Conservation (phyloP, 2,329 filamentous ascomycete species). For the Microsporum canis region DNA sequence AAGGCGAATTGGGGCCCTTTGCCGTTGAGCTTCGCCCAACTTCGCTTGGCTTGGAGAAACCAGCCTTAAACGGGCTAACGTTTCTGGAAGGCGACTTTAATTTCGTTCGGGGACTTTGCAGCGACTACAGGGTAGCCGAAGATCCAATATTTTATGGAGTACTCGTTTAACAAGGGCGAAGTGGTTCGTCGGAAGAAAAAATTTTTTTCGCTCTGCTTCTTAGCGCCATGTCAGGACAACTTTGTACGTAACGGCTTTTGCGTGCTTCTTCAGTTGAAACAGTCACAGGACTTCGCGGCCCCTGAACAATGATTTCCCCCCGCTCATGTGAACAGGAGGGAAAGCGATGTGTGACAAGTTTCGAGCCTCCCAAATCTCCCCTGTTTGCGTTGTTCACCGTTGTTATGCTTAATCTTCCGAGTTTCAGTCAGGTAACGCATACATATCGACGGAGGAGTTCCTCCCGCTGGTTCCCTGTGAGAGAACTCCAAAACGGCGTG, state of each 20-base stretch:
- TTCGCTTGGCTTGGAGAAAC: background rate
- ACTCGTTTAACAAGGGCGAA: background rate
- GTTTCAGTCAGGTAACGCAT: background rate
- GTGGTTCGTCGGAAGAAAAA: constrained; percentile 2
- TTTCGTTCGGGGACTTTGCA: background rate
- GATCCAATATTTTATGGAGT: background rate
- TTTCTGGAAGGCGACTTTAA: background rate
- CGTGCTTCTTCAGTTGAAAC: background rate
- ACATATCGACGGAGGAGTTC: too few species aligned
- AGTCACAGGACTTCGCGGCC: background rate
- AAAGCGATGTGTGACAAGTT: background rate
- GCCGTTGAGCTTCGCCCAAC: background rate
- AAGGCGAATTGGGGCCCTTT: background rate
- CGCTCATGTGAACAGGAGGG: background rate
- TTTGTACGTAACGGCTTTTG: background rate
- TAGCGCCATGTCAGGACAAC: background rate
- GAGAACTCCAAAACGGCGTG: too few species aligned
- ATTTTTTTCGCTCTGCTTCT: background rate
- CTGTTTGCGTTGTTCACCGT: background rate
- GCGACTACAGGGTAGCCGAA: background rate
- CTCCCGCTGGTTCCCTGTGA: too few species aligned
- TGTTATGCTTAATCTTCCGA: background rate
- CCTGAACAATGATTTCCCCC: background rate
- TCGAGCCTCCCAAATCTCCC: background rate
- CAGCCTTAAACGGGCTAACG: background rate